Conservation (phyloP, 2,329 filamentous ascomycete species). For the Penicillium sp. region DNA sequence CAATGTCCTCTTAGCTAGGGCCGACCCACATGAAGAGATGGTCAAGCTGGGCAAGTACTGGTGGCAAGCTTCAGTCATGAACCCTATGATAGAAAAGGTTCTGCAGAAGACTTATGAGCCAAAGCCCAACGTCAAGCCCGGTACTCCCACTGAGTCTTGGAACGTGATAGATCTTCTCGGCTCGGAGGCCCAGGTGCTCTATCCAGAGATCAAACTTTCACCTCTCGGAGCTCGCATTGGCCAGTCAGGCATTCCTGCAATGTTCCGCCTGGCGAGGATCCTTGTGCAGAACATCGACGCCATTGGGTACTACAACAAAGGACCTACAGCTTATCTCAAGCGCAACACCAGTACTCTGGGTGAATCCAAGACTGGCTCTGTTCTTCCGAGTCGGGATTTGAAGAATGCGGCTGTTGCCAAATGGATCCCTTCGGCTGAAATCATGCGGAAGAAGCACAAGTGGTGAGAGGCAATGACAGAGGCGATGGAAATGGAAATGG, state of each 20-base stretch:
- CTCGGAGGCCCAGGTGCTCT: background rate
- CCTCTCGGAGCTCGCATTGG: slow-evolving; percentile 4
- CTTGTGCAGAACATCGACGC: slow-evolving; percentile 41
- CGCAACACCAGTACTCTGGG: background rate
- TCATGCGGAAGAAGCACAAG: background rate
- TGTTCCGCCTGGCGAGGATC: slow-evolving; percentile 27
- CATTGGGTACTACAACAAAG: slow-evolving; percentile 34
- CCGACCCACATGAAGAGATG: slow-evolving; percentile 29
- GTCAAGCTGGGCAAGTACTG: slow-evolving; percentile 35
- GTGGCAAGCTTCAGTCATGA: slow-evolving; percentile 43
- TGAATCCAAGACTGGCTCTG: background rate
- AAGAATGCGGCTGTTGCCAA: background rate
- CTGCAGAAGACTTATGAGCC: slow-evolving; percentile 20
- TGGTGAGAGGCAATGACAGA: background rate
- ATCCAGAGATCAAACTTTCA: background rate
- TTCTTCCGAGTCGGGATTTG: background rate
- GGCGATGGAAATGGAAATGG: background rate
- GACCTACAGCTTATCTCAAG: background rate
- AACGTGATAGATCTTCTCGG: slow-evolving; percentile 32
- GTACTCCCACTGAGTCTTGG: slow-evolving; percentile 36
- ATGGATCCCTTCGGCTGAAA: background rate
- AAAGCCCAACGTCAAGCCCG: slow-evolving; percentile 37
- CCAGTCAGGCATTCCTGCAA: slow-evolving; percentile 5
- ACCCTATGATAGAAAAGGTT: slow-evolving; percentile 33
- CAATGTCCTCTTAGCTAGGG: slow-evolving; percentile 30